phyloP scores from a whole-genome alignment of 2,329 filamentous ascomycete genomes.

The Sporothrix humicola region DNA sequence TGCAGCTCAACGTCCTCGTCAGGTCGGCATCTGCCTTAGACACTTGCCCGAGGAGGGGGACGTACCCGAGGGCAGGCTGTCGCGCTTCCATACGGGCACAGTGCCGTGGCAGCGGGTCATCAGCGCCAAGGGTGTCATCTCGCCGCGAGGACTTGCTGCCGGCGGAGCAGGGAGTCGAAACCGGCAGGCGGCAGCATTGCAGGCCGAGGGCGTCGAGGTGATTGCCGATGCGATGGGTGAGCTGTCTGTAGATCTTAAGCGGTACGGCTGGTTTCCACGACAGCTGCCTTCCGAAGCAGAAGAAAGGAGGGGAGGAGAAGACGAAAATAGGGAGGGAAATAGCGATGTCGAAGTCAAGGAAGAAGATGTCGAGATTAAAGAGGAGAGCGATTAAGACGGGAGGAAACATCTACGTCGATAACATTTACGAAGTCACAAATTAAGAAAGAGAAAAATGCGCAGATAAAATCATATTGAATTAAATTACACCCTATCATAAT shows the following conservation, averaged over 20 bases:
- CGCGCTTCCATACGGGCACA: slow-evolving; percentile 71
- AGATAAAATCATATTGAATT: slow-evolving; percentile 24
- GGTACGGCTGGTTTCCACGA: slow-evolving; percentile 63
- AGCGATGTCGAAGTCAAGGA: slow-evolving; percentile 40
- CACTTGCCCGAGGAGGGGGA: slow-evolving; percentile 61
- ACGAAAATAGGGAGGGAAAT: background rate
- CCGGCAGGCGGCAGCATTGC: slow-evolving; percentile 58
- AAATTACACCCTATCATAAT: background rate
- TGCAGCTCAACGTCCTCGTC: slow-evolving; percentile 72
- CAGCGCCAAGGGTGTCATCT: slow-evolving; percentile 84
- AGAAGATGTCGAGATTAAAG: slow-evolving; percentile 21
- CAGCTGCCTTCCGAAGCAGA: slow-evolving; percentile 53
- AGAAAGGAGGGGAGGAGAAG: slow-evolving; percentile 34
- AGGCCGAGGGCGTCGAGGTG: slow-evolving; percentile 61
- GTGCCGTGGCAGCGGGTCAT: slow-evolving; percentile 97
- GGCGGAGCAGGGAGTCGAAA: slow-evolving; percentile 37
- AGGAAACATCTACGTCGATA: background rate
- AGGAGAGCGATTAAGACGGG: slow-evolving; percentile 7
- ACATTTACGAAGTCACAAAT: background rate
- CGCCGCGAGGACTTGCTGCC: slow-evolving; percentile 60
- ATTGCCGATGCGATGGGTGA: slow-evolving; percentile 56
- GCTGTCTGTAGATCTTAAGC: slow-evolving; percentile 56
- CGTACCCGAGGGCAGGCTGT: slow-evolving; percentile 53
- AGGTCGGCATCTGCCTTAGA: slow-evolving; percentile 90
- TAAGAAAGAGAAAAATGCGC: background rate